phyloP scores from a whole-genome alignment of 2,329 filamentous ascomycete species.

The Aquanectria penicillioides region DNA sequence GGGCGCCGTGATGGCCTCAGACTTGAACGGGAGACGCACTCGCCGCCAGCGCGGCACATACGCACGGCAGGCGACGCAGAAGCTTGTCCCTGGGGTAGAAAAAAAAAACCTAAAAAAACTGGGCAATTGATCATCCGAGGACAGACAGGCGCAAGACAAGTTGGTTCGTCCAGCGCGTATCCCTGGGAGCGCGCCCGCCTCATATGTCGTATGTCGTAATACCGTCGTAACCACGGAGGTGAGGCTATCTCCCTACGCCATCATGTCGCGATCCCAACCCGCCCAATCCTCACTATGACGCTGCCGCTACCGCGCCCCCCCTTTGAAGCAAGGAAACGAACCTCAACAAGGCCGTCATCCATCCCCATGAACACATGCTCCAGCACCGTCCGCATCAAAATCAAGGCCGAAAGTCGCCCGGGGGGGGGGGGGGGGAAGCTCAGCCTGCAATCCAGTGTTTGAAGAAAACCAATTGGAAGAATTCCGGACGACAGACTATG shows the following conservation, averaged over 20 bases:
- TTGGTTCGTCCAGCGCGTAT: too few relatives aligned
- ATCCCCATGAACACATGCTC: not conserved
- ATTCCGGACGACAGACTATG: constrained; percentile 30
- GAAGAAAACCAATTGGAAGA: constrained; percentile 26
- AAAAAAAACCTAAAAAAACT: too few relatives aligned
- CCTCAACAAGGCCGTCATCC: not conserved
- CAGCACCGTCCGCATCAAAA: not conserved
- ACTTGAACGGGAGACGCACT: too few relatives aligned
- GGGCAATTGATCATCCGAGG: too few relatives aligned
- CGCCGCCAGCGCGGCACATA: not conserved
- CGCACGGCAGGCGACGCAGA: not conserved
- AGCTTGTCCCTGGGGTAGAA: not conserved
- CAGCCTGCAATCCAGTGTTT: not conserved
- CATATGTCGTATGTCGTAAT: constrained; percentile 11
- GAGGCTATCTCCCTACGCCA: too few relatives aligned
- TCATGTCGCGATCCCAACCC: not conserved
- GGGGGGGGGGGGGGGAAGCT: not conserved
- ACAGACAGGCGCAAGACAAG: too few relatives aligned
- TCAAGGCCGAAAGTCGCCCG: not conserved
- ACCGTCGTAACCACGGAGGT: too few relatives aligned
- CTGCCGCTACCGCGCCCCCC: not conserved
- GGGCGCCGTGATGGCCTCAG: constrained; percentile 4
- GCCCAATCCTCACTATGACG: not conserved
- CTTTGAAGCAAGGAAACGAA: not conserved
- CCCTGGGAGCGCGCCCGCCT: too few relatives aligned